Conservation (phyloP, 352 stramenopile genomes). For the Phytophthora capsici region DNA sequence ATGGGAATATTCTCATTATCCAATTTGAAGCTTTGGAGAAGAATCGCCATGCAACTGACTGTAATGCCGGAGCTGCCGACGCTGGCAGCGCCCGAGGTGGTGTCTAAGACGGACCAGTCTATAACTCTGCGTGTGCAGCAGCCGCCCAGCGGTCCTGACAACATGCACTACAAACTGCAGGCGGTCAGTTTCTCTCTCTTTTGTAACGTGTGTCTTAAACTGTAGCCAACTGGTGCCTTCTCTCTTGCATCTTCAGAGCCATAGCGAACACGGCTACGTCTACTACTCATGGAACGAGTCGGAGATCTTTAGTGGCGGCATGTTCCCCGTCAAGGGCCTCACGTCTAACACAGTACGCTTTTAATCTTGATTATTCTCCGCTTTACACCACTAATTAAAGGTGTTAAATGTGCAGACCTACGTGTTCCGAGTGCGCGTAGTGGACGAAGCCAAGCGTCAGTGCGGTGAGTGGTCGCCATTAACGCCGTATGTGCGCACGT, state of each 20-base stretch:
- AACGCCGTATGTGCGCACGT: slow-evolving; percentile 78
- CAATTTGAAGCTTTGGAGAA: too few species aligned
- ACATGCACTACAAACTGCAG: slow-evolving; percentile 68
- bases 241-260: slow-evolving; percentile 39
- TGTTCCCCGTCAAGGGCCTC: slow-evolving; percentile 78
- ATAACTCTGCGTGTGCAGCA: slow-evolving; percentile 65
- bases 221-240: not conserved
- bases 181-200: slow-evolving; percentile 24
- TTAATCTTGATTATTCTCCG: not conserved
- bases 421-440: slow-evolving; percentile 77
- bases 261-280: slow-evolving; percentile 87
- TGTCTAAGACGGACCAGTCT: slow-evolving; percentile 80
- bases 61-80: slow-evolving; percentile 68
- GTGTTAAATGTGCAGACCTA: slow-evolving; percentile 73
- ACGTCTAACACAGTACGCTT: slow-evolving; percentile 65
- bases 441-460: slow-evolving; percentile 61
- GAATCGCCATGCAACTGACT: slow-evolving; percentile 48
- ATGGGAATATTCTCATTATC: not conserved
- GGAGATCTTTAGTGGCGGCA: slow-evolving; percentile 55
- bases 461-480: slow-evolving; percentile 83
- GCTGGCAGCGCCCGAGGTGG: slow-evolving; percentile 61
- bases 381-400: too few species aligned
- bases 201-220: too few species aligned
- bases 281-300: slow-evolving; percentile 90
- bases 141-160: slow-evolving; percentile 34